Percentiles rank a stretch among this genome's conserved stretches.
Evolutionary conservation across 2,329 filamentous ascomycete species (phyloP).

Genomic region (Cadophora luteo-olivacea): DNA sequence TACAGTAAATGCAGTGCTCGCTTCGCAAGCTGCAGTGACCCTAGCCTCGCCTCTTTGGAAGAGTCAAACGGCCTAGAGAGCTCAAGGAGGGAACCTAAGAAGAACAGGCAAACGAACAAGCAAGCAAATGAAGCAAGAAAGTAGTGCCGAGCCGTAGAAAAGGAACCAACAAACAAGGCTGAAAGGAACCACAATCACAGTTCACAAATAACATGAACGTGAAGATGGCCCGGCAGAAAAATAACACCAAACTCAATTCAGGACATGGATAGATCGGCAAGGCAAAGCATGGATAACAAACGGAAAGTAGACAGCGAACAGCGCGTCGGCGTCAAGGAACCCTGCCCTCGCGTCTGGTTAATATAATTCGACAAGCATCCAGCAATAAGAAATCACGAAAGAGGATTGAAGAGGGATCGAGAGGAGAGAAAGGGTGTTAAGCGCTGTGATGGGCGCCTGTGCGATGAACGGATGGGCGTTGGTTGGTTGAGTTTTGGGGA

Average conservation of each 20-base stretch:
- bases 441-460: conserved; percentile 1
- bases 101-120: too few relatives aligned
- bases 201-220: too few relatives aligned
- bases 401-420: background rate
- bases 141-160: too few relatives aligned
- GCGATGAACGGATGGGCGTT: background rate
- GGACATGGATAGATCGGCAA: background rate
- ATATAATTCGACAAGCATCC: background rate
- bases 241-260: background rate
- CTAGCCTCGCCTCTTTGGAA: too few relatives aligned
- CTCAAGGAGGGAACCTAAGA: too few relatives aligned
- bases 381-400: background rate
- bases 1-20: too few relatives aligned
- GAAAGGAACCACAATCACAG: too few relatives aligned
- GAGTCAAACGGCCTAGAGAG: too few relatives aligned
- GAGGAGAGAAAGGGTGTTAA: background rate
- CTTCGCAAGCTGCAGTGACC: too few relatives aligned
- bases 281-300: background rate
- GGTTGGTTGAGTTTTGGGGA: background rate
- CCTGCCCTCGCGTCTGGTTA: background rate
- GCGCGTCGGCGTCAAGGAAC: conserved; percentile 5
- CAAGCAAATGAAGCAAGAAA: too few relatives aligned
- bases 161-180: too few relatives aligned
- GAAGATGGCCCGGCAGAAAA: background rate
- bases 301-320: background rate